A percentile compares a stretch with the other conserved stretches of the same genome.
Conservation (phyloP, 139 green algal genomes). For the Microglena sp. region DNA sequence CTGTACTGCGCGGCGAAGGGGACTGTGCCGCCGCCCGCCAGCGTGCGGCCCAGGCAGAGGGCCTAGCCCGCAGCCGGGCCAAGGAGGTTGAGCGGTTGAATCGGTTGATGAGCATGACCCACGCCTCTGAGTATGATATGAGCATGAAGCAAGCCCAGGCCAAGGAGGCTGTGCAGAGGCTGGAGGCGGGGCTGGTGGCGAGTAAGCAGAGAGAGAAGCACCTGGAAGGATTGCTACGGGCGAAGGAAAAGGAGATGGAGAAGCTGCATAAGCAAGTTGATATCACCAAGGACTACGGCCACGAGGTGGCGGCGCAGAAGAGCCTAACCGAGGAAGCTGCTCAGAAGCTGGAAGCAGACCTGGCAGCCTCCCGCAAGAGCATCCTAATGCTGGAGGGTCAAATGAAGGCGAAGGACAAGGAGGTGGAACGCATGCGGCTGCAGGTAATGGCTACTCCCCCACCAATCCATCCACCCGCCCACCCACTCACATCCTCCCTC, state of each 20-base stretch:
- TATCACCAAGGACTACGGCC: not conserved
- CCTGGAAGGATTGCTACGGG: slow-evolving; percentile 15
- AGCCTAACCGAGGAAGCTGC: not conserved
- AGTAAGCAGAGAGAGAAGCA: no score
- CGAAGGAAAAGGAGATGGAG: slow-evolving; percentile 2
- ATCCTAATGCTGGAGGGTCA: not conserved
- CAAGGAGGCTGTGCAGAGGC: slow-evolving; percentile 1
- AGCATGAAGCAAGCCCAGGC: no score
- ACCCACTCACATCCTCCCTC: no score
- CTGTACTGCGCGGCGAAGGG: not conserved
- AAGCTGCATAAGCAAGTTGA: not conserved
- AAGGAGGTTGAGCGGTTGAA: slow-evolving; percentile 15
- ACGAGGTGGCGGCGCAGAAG: not conserved
- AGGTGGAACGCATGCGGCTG: slow-evolving; percentile 6
- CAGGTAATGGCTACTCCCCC: not conserved
- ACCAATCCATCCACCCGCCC: not conserved
- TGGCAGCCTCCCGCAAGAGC: not conserved
- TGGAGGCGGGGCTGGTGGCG: no score
- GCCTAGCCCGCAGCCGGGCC: not conserved
- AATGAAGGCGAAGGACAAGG: not conserved
- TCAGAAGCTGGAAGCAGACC: not conserved
- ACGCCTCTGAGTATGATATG: slow-evolving; percentile 4
- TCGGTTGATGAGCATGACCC: slow-evolving; percentile 5
- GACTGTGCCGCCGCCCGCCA: slow-evolving; percentile 6
- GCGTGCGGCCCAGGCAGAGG: slow-evolving; percentile 7